phyloP scores from a whole-genome alignment of 352 stramenopile genomes.

The Phytophthora litchii region DNA sequence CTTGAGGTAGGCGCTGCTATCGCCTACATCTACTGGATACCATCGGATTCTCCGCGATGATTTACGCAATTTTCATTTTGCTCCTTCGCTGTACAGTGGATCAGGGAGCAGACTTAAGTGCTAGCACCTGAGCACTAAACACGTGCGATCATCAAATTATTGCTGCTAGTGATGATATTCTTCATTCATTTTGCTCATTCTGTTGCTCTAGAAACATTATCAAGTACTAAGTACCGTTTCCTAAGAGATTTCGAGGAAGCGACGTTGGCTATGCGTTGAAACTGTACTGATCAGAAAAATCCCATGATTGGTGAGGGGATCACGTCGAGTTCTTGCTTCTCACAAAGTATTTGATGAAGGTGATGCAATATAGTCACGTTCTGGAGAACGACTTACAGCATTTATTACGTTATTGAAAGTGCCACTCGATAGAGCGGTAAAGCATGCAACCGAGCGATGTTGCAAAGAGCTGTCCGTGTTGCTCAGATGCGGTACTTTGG shows the following conservation, averaged over 20 bases:
- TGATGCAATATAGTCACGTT: too few relatives aligned
- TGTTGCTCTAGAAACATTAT: too few relatives aligned
- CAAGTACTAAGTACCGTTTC: background rate
- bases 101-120: background rate
- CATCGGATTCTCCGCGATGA: slow-evolving; percentile 7
- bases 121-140: too few relatives aligned
- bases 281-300: background rate
- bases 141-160: too few relatives aligned
- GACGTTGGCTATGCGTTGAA: slow-evolving; percentile 7
- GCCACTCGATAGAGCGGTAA: background rate
- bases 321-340: slow-evolving; percentile 9
- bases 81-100: slow-evolving; percentile 17
- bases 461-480: slow-evolving; percentile 12
- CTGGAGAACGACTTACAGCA: background rate
- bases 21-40: slow-evolving; percentile 17
- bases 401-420: slow-evolving; percentile 12
- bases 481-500: slow-evolving; percentile 22
- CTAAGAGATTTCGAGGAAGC: background rate
- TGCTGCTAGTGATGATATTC: too few relatives aligned
- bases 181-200: too few relatives aligned
- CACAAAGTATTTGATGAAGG: too few relatives aligned
- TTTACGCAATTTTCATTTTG: slow-evolving; percentile 27
- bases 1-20: background rate
- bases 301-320: too few relatives aligned
- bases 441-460: slow-evolving; percentile 1